Evolutionary conservation across 768 basidiomycete genomes (phyloP), one percentile per base, ranked within the genome.

Genomic region (Chalciporus piperatus): DNA sequence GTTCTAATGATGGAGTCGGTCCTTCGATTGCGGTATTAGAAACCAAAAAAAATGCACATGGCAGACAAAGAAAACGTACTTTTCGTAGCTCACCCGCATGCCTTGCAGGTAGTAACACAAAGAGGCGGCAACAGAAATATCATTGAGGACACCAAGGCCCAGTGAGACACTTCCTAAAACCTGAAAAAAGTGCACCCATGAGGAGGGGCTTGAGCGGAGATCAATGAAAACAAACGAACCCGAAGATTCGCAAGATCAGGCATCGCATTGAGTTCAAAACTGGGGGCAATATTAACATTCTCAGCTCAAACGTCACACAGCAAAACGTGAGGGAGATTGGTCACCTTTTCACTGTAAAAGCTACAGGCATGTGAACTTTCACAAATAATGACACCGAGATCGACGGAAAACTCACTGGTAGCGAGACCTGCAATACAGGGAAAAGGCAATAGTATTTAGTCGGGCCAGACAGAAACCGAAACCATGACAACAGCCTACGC

Each of bases 1-100:
- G 59, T 73, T 52, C 78, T 81, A 32, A 85, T 75, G n/a, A 84
- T 66, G 1, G 80, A 74, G 62, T 85, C 76, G 25, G 78, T 74
- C 46, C 82, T 85, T 59, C 2, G 13, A 1, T 25, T 32, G 17
- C 33, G 20, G 1, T 5, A 28, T 66, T 25, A 59, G 38, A 20
- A 33, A 32, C 19, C 4, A 12, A 20, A 13, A 20, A 13, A 16
- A 38, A 17, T 23, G 9, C 19, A 6, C 16, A 39, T 10, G 43
- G 8, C 6, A n/a, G n/a, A 13, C 8, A 50, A 27, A 28, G 40
- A 25, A 48, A 35, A 64, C 72, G 28, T 59, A 76, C 81, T 69
- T 64, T 48, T 66, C 59, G 52, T 77, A 75, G 16, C 76, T 80
- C 1, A 79, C 79, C 40, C 80, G 73, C 56, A 85, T 72, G 45